A percentile compares a stretch with the other conserved stretches of the same genome.
Conservation (phyloP, 805 yeast species). For the Debaryomyces maramus region DNA sequence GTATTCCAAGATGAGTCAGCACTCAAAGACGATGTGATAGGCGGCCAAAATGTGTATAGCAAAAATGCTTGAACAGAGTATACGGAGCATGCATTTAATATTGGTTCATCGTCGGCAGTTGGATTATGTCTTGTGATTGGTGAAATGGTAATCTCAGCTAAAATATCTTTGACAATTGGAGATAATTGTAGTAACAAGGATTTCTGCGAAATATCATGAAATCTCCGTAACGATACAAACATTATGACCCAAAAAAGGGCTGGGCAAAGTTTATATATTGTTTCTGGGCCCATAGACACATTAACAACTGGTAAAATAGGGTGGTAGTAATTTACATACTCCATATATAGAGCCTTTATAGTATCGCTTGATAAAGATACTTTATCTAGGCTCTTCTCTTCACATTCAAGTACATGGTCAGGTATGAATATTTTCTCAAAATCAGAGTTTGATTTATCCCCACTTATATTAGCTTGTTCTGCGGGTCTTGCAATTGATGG, state of each 20-base stretch:
- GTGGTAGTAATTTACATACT: slow-evolving; percentile 77
- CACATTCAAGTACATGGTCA: slow-evolving; percentile 44
- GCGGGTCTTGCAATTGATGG: slow-evolving; percentile 23
- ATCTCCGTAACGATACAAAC: slow-evolving; percentile 77
- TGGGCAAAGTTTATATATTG: slow-evolving; percentile 76
- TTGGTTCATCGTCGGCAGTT: slow-evolving; percentile 74
- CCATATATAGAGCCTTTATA: slow-evolving; percentile 62
- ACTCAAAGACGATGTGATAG: slow-evolving; percentile 87
- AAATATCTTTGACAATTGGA: slow-evolving; percentile 67
- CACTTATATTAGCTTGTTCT: slow-evolving; percentile 3
- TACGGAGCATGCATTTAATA: slow-evolving; percentile 84
- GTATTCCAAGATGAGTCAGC: slow-evolving; percentile 97
- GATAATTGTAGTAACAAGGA: slow-evolving; percentile 60
- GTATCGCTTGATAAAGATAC: slow-evolving; percentile 60
- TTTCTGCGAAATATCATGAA: slow-evolving; percentile 33
- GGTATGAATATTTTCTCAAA: slow-evolving; percentile 9
- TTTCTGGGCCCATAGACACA: slow-evolving; percentile 76
- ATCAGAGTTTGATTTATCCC: neutral
- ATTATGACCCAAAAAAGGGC: slow-evolving; percentile 92
- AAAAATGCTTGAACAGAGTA: slow-evolving; percentile 92
- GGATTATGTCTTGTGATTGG: slow-evolving; percentile 87
- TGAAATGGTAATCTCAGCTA: slow-evolving; percentile 85
- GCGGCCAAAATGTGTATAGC: slow-evolving; percentile 93
- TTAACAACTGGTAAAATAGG: slow-evolving; percentile 88
- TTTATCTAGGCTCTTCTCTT: slow-evolving; percentile 71